A percentile compares a stretch with the other conserved stretches of the same genome.
Evolutionary conservation across 192 early-diverging fungal genomes (phyloP).

Genomic region (Podila clonocystis): DNA sequence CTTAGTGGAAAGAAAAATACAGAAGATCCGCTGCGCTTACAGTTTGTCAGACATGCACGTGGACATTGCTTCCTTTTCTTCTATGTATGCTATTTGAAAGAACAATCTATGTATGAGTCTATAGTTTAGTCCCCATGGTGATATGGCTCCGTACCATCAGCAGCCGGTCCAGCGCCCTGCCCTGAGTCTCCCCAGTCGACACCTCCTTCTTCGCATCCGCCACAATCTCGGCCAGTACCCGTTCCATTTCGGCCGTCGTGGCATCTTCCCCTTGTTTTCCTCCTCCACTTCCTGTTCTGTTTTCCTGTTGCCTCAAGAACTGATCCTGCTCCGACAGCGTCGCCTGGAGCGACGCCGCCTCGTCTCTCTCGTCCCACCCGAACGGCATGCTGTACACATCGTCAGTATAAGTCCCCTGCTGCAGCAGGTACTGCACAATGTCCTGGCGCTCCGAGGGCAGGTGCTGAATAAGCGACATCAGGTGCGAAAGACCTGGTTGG

Average conservation of each 20-base stretch:
- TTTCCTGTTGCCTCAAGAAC: conserved; percentile 11
- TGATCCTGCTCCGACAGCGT: conserved; percentile 28
- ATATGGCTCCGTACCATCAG: conserved; percentile 44
- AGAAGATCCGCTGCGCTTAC: no score
- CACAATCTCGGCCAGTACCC: conserved; percentile 36
- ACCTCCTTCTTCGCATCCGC: conserved; percentile 38
- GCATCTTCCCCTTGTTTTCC: not conserved
- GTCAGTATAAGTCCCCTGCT: conserved; percentile 35
- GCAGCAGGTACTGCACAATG: conserved; percentile 41
- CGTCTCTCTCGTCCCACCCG: conserved; percentile 18
- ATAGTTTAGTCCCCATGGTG: conserved; percentile 46
- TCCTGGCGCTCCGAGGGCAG: conserved; percentile 48
- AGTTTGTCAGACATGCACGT: no score
- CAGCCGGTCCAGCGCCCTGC: conserved; percentile 31
- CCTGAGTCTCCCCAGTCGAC: conserved; percentile 31
- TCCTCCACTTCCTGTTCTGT: not conserved
- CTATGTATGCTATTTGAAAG: not conserved
- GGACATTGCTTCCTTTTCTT: not conserved
- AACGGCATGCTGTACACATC: conserved; percentile 37
- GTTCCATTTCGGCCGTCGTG: conserved; percentile 38
- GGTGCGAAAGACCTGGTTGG: conserved; percentile 1
- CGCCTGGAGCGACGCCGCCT: conserved; percentile 25
- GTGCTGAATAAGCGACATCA: conserved; percentile 34
- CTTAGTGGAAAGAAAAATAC: not conserved
- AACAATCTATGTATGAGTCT: not conserved